phyloP scores from a whole-genome alignment of 129 eudicot species.

The Helianthus tuberosus region DNA sequence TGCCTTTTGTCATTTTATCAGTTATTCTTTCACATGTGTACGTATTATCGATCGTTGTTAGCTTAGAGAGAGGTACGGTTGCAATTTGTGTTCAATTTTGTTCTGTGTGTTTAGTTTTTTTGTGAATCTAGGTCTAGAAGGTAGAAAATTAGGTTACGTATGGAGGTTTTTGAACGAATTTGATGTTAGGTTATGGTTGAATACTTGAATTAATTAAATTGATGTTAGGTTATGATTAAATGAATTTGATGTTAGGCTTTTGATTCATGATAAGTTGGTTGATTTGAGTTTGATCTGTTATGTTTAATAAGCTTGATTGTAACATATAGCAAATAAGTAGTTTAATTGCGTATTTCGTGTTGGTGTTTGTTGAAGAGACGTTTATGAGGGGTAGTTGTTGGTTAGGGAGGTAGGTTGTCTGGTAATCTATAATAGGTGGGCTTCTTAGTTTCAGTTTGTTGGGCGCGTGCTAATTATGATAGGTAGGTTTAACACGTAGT shows the following conservation, averaged over 20 bases:
- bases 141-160: background rate
- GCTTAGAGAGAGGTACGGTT: background rate
- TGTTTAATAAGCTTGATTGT: background rate
- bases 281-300: background rate
- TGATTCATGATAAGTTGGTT: background rate
- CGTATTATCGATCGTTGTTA: background rate
- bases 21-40: background rate
- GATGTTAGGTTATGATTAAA: background rate
- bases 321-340: background rate
- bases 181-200: background rate
- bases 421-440: background rate
- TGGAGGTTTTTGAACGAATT: background rate
- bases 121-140: background rate
- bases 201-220: background rate
- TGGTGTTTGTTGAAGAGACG: background rate
- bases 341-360: background rate
- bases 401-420: constrained; percentile 2
- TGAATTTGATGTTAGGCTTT: background rate
- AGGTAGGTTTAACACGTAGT: constrained; percentile 3
- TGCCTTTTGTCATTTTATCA: background rate
- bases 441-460: constrained; percentile 7
- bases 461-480: constrained; percentile 5
- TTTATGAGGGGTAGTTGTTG: constrained; percentile 1
- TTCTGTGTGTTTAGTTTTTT: background rate
- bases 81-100: background rate